Evolutionary conservation across 441 rosid genomes (phyloP), one percentile per base, ranked within the genome.

Genomic region (Adansonia madagascariensis): DNA sequence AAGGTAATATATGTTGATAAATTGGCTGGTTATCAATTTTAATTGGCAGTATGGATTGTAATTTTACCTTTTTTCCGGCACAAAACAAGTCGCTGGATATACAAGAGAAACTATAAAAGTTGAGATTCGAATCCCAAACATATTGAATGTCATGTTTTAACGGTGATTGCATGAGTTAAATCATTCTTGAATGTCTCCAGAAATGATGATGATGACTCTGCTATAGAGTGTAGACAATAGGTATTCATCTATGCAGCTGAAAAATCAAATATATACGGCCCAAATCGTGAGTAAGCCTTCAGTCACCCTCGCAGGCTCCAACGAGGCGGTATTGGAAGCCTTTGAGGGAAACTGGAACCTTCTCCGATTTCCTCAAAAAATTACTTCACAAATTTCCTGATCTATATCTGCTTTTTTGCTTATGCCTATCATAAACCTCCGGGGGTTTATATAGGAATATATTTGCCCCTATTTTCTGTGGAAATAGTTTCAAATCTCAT

Each of bases 341-440:
- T 79, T 79, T 81, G 82, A 85, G 88, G 86, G 83, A 74, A 71
- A 41, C 76, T 67, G 81, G 76, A 67, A 72, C 73, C 81, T 82
- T 80, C 81, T 79, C 85, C 82, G 64, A 31, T 72, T 72, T 47
- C 70, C 41, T 41, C 70, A n/a, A 12, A 5, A 60, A 1, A 0
- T 14, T 27, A 4, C 6, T 17, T 14, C 4, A 24, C 65, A 61
- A 24, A 11, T 24, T 27, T 27, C 31, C 31, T 27, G 2, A 27
- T n/a, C 41, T 61, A 5, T 3, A 0, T 10, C 22, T 60, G 64
- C 64, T 63, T 39, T 3, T 3, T 39, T 39, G 43, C 43, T 39
- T 27, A 9, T 44, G 17, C 18, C 20, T n/a, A n/a, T 41, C 50
- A n/a, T n/a, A n/a, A 39, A n/a, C 4, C 39, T 47, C 12, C 43